phyloP scores from a whole-genome alignment of 441 rosid species.

The Erodium moschatum region DNA sequence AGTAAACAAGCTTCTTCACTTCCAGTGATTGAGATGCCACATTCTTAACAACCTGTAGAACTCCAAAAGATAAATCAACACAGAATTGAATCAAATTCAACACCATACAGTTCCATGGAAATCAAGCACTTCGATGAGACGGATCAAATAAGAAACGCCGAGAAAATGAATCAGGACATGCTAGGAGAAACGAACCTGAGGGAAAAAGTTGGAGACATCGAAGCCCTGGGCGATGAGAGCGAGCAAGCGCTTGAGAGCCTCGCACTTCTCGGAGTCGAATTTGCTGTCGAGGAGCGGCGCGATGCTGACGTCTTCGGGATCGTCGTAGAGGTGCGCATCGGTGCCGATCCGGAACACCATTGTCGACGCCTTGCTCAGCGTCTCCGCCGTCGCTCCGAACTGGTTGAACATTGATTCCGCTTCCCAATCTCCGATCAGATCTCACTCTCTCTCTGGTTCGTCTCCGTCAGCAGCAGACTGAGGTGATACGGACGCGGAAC shows the following conservation, averaged over 20 bases:
- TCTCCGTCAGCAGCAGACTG: neutral
- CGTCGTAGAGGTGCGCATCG: conserved; percentile 90
- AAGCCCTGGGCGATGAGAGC: conserved; percentile 89
- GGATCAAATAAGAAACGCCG: neutral
- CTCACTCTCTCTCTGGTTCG: neutral
- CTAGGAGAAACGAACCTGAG: conserved; percentile 44
- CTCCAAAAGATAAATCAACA: neutral
- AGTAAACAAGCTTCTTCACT: conserved; percentile 90
- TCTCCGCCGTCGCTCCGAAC: conserved; percentile 69
- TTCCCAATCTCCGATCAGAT: neutral
- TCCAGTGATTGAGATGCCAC: conserved; percentile 85
- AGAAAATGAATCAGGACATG: neutral
- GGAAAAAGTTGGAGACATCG: conserved; percentile 94
- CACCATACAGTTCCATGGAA: neutral
- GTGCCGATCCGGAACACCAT: conserved; percentile 74
- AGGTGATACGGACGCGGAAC: neutral
- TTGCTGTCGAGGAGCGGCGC: conserved; percentile 77
- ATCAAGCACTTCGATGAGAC: no score
- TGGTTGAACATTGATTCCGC: conserved; percentile 46
- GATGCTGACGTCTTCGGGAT: conserved; percentile 85
- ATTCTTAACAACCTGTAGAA: conserved; percentile 74
- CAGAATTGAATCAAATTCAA: neutral
- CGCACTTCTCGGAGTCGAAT: conserved; percentile 87
- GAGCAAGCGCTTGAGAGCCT: conserved; percentile 90
- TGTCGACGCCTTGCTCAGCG: conserved; percentile 82